These are phyloP conservation scores for Hanseniaspora clermontiae DNA, from an alignment of 805 yeast species.

Conservation along the genomic window DNA sequence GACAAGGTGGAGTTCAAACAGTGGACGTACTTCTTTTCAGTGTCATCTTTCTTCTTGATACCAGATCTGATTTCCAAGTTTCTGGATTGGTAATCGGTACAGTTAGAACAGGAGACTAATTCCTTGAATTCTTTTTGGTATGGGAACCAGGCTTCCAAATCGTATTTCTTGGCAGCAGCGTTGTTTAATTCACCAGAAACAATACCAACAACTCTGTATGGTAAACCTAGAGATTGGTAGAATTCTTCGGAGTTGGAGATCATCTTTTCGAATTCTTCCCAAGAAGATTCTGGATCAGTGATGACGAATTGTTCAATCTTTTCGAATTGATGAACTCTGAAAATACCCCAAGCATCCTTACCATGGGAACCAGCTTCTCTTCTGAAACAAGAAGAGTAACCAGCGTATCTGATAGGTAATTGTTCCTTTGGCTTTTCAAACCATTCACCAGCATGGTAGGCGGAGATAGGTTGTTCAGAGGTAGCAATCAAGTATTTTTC, in stretches of 20 bases:
- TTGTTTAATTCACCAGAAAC: slow-evolving; percentile 97
- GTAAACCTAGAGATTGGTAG: slow-evolving; percentile 80
- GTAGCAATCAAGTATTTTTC: slow-evolving; percentile 97
- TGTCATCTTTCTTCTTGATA: slow-evolving; percentile 85
- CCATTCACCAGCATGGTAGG: slow-evolving; percentile 96
- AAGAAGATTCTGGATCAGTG: slow-evolving; percentile 95
- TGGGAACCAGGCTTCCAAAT: slow-evolving; percentile 99
- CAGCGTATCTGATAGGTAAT: slow-evolving; percentile 92
- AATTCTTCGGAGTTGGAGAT: slow-evolving; percentile 82
- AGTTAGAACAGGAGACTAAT: slow-evolving; percentile 94
- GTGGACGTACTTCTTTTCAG: slow-evolving; percentile 94
- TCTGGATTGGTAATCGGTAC: slow-evolving; percentile 98
- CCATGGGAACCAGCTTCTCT: slow-evolving; percentile 99
- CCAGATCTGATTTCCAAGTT: slow-evolving; percentile 98
- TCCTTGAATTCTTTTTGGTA: slow-evolving; percentile 97
- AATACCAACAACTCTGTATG: slow-evolving; percentile 94
- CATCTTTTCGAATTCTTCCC: slow-evolving; percentile 96
- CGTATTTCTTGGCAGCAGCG: slow-evolving; percentile 98
- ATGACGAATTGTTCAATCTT: slow-evolving; percentile 93
- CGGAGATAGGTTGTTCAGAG: slow-evolving; percentile 97
- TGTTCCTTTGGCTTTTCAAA: slow-evolving; percentile 95
- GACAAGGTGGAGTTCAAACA: slow-evolving; percentile 94
- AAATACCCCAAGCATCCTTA: slow-evolving; percentile 99
- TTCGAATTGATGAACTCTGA: slow-evolving; percentile 97
- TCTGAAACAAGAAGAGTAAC: slow-evolving; percentile 96